Evolutionary conservation across 192 early-diverging fungal genomes (phyloP), one percentile per base, ranked within the genome.

Genomic region (Spizellomyces sp.): DNA sequence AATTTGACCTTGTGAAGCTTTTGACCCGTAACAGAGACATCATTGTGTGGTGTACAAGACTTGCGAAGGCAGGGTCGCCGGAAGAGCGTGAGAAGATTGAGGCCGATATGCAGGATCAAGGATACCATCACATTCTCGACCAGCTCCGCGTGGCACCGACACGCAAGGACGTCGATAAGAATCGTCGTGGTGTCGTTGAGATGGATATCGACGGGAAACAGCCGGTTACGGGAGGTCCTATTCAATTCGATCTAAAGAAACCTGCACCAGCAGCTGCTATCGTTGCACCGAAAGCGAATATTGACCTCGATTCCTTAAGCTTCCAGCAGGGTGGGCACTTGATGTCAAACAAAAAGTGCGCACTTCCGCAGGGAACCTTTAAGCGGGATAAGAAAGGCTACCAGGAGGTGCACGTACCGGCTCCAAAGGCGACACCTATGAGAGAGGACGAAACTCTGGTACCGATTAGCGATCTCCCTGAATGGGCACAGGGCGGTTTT

Each of bases 311-410:
- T 0, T 80, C 90, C 6, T 77, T 99, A 56, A 81, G 87, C 27
- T 99, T 99, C 79, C 76, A 89, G 64, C 93, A 98, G 80, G 98
- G 98, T 62, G 90, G 92, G 6, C 98, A 96, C 66, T 80, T 98
- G 57, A 99, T 98, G 96, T 94, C 96, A 41, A 99, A 99, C 84
- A 96, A 96, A 70, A 91, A 92, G 73, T 92, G 91, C 66, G 88
- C 88, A 71, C 81, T 98, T 8, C 98, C 98, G 10, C 86, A 92
- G 67, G 98, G 98, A 12, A 94, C 96, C 8, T 92, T 94, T 75
- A 96, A 95, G 82, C 80, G 87, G 17, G 87, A 88, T 10, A 92
- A 94, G 81, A 87, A 91, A 62, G 93, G 94, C 6, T 98, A 95
- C 75, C 94, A 97, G 75, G 96, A 98, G 71, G 89, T 98, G 44